Percentiles rank a stretch among this genome's conserved stretches.
Evolutionary conservation across 2,329 filamentous ascomycete species (phyloP).

Genomic region (Talaromyces sp.): DNA sequence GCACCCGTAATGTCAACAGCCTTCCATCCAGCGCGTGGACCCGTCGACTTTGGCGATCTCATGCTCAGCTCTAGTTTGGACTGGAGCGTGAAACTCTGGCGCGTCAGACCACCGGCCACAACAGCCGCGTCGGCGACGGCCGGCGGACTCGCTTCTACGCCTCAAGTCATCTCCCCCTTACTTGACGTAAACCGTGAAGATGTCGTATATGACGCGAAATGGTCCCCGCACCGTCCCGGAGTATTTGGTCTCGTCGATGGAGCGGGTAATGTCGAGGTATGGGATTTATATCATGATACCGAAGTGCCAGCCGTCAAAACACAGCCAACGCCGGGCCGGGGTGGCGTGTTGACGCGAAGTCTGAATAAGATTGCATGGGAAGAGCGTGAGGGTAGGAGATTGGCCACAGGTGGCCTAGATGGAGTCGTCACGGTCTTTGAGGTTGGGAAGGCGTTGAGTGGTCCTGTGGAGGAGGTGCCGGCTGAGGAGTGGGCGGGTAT

Average conservation of each 20-base stretch:
- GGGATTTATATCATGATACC: slow-evolving; percentile 88
- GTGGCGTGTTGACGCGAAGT: slow-evolving; percentile 72
- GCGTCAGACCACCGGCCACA: slow-evolving; percentile 60
- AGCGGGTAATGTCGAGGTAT: slow-evolving; percentile 85
- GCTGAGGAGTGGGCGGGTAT: slow-evolving; percentile 90
- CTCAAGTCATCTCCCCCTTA: slow-evolving; percentile 64
- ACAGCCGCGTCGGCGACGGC: slow-evolving; percentile 36
- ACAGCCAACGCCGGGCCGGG: slow-evolving; percentile 61
- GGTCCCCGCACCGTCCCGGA: slow-evolving; percentile 90
- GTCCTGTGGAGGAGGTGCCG: slow-evolving; percentile 77
- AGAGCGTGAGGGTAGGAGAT: slow-evolving; percentile 74
- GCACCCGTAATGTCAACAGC: slow-evolving; percentile 94
- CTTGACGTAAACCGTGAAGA: slow-evolving; percentile 92
- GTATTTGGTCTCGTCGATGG: slow-evolving; percentile 95
- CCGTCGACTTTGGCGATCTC: slow-evolving; percentile 89
- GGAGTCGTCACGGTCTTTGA: slow-evolving; percentile 90
- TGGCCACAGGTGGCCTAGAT: slow-evolving; percentile 89
- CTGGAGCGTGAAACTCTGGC: slow-evolving; percentile 98
- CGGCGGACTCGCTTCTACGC: slow-evolving; percentile 29
- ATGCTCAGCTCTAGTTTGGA: slow-evolving; percentile 90
- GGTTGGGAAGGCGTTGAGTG: slow-evolving; percentile 67
- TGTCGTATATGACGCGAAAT: slow-evolving; percentile 91
- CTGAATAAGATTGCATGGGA: slow-evolving; percentile 96
- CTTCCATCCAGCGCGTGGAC: slow-evolving; percentile 89
- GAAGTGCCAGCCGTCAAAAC: slow-evolving; percentile 86